These are phyloP conservation scores for Lactarius indigo DNA, from an alignment of 768 basidiomycete genomes.

Conservation along the genomic window DNA sequence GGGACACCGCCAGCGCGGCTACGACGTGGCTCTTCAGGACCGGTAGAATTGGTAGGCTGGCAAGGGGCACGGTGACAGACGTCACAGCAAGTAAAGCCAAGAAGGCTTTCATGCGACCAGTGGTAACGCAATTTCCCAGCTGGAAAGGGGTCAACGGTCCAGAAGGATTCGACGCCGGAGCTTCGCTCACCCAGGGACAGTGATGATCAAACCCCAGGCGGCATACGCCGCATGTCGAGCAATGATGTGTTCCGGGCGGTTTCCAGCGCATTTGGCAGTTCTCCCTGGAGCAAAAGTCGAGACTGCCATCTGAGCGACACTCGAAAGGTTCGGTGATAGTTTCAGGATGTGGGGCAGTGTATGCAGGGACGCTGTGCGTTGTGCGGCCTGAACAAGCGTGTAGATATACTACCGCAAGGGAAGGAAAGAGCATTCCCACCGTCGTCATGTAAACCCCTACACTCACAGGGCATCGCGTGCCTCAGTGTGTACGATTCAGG, in stretches of 20 bases:
- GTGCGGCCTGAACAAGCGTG: constrained; percentile 21
- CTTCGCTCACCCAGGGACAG: constrained; percentile 26
- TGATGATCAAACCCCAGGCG: constrained; percentile 29
- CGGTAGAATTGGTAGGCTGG: constrained; percentile 16
- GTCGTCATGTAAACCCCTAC: constrained; percentile 18
- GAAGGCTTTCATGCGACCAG: constrained; percentile 23
- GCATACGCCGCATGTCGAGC: constrained; percentile 28
- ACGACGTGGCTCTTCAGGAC: constrained; percentile 17
- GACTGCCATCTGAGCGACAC: constrained; percentile 22
- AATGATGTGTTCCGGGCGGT: constrained; percentile 27
- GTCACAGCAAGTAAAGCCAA: constrained; percentile 24
- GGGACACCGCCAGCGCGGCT: constrained; percentile 21
- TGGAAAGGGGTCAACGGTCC: background rate
- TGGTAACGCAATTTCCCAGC: constrained; percentile 28
- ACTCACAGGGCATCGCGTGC: background rate
- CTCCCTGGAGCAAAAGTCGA: constrained; percentile 23
- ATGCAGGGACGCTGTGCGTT: constrained; percentile 25
- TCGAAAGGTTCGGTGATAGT: constrained; percentile 24
- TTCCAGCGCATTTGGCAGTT: constrained; percentile 26
- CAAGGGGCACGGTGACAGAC: constrained; percentile 22
- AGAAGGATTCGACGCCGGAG: background rate
- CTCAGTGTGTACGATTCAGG: background rate
- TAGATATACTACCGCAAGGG: constrained; percentile 14
- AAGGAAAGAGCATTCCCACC: constrained; percentile 12
- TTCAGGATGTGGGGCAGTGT: constrained; percentile 31